Conservation (phyloP, 2,329 filamentous ascomycete genomes). For the Xylariales sp. region DNA sequence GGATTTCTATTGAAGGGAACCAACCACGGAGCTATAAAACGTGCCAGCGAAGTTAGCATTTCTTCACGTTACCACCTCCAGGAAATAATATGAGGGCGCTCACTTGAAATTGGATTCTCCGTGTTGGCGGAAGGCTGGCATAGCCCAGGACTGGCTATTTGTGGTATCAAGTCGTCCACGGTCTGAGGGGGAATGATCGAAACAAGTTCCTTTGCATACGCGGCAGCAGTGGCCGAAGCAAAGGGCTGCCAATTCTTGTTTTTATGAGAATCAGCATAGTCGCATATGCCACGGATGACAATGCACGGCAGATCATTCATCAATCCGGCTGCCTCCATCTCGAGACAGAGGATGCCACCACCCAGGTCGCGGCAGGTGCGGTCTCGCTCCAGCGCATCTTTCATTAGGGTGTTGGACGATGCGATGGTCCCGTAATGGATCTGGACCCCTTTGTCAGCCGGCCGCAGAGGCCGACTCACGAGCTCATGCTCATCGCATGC, state of each 20-base stretch:
- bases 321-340: no score
- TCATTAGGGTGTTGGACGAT: not conserved
- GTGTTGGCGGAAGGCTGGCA: no score
- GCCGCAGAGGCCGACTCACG: not conserved
- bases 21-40: no score
- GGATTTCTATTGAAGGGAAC: no score
- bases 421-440: slow-evolving; percentile 3
- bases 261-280: slow-evolving; percentile 5
- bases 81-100: no score
- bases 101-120: no score
- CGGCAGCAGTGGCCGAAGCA: not conserved
- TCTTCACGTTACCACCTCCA: no score
- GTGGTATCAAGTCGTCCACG: no score
- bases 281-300: slow-evolving; percentile 3
- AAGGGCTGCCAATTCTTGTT: slow-evolving; percentile 3
- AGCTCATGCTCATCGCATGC: not conserved
- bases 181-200: no score
- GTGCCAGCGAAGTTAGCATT: no score
- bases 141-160: no score
- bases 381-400: not conserved
- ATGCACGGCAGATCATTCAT: not conserved
- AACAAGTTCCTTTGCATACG: slow-evolving; percentile 1
- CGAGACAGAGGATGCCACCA: slow-evolving; percentile 3
- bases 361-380: not conserved
- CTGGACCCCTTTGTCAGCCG: not conserved